Conservation (phyloP, 768 basidiomycete genomes). For the Tephrocybe sp. region DNA sequence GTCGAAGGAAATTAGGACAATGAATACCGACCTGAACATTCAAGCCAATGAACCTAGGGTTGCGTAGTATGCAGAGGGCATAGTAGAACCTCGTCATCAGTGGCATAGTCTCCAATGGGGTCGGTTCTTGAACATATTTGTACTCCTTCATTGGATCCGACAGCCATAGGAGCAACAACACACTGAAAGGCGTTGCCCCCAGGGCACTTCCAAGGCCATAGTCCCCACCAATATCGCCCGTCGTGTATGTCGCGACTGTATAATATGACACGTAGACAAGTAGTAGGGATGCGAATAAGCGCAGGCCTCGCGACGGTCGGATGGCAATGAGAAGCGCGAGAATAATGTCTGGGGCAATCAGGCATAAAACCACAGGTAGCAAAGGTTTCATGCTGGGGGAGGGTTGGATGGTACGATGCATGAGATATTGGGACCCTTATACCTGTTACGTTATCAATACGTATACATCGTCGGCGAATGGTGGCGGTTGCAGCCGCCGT, state of each 20-base stretch:
- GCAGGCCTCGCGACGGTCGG: slow-evolving; percentile 1
- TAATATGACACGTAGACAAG: slow-evolving; percentile 5
- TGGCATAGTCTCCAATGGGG: not conserved
- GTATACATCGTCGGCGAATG: not conserved
- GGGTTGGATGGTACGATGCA: too few relatives aligned
- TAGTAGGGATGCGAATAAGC: slow-evolving; percentile 3
- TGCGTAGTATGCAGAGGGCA: slow-evolving; percentile 4
- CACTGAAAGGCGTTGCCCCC: not conserved
- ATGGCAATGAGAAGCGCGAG: slow-evolving; percentile 5
- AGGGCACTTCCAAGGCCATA: slow-evolving; percentile 4
- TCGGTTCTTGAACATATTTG: not conserved
- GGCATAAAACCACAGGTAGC: slow-evolving; percentile 2
- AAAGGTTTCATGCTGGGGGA: slow-evolving; percentile 3
- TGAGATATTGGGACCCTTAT: too few relatives aligned
- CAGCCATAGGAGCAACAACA: slow-evolving; percentile 5
- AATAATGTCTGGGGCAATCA: slow-evolving; percentile 5
- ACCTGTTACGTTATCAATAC: not conserved
- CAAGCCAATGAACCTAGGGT: slow-evolving; percentile 5
- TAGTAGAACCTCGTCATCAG: not conserved
- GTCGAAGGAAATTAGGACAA: not conserved
- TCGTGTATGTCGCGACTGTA: slow-evolving; percentile 5
- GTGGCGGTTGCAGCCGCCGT: too few relatives aligned
- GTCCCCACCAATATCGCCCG: slow-evolving; percentile 1
- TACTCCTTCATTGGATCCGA: slow-evolving; percentile 8
- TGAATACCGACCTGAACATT: slow-evolving; percentile 6